phyloP scores from a whole-genome alignment of 768 basidiomycete genomes.

The Xerocomus potaroensis region DNA sequence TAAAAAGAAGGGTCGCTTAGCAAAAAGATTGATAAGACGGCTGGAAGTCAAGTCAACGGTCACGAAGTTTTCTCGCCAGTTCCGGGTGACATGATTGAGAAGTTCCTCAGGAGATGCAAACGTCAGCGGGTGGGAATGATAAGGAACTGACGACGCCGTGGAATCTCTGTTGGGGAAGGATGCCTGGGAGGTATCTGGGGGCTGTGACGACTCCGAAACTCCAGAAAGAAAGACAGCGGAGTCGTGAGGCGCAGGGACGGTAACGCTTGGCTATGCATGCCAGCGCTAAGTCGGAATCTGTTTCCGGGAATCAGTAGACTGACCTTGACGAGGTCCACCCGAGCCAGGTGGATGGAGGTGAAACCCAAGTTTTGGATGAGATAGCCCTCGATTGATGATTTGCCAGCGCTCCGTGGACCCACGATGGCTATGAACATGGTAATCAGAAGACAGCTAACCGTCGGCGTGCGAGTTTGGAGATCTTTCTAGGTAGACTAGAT shows the following conservation, averaged over 20 bases:
- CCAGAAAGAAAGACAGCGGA: not conserved
- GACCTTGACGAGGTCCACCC: constrained; percentile 17
- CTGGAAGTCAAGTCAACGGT: constrained; percentile 64
- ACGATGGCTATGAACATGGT: constrained; percentile 67
- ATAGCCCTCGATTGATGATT: constrained; percentile 55
- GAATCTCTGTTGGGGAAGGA: constrained; percentile 23
- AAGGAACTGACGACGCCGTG: constrained; percentile 14
- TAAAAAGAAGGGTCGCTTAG: constrained; percentile 87
- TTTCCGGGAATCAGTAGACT: not conserved
- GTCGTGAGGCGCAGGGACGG: not conserved
- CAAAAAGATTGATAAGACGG: constrained; percentile 60
- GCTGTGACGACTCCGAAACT: not conserved
- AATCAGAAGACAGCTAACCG: not conserved
- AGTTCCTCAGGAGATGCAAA: constrained; percentile 51
- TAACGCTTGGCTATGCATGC: constrained; percentile 7
- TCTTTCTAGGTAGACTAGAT: no score
- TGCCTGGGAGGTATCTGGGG: constrained; percentile 4
- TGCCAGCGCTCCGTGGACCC: constrained; percentile 60
- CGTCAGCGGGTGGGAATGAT: constrained; percentile 18
- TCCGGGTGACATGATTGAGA: constrained; percentile 69
- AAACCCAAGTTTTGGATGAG: constrained; percentile 55
- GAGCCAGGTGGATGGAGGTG: constrained; percentile 40
- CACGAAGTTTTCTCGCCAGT: constrained; percentile 80
- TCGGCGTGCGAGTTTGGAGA: not conserved
- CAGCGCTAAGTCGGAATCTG: not conserved